Percentiles rank a stretch among this genome's conserved stretches.
Evolutionary conservation across 768 basidiomycete genomes (phyloP).

Genomic region (Tulasnella sp.): DNA sequence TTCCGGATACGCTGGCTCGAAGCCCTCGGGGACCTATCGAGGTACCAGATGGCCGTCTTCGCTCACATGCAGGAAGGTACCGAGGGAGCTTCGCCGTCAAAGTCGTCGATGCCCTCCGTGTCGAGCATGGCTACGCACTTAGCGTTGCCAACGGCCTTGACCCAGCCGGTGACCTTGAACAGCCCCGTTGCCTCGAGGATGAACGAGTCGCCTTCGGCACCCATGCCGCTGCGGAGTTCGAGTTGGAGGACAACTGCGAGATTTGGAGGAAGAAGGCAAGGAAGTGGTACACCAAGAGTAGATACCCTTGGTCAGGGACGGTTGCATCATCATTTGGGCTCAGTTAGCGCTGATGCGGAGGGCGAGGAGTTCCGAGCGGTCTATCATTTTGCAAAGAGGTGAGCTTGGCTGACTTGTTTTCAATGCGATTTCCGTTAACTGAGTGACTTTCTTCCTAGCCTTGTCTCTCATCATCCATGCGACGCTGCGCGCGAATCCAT

Average conservation of each 20-base stretch:
- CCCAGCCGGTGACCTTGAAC: constrained; percentile 21
- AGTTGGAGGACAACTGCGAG: constrained; percentile 72
- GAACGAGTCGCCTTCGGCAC: constrained; percentile 69
- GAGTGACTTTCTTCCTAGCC: constrained; percentile 35
- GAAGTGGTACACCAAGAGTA: constrained; percentile 85
- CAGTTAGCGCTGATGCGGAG: constrained; percentile 73
- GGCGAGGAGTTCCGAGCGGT: constrained; percentile 72
- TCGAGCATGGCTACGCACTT: no score
- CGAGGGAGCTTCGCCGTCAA: no score
- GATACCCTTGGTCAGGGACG: constrained; percentile 91
- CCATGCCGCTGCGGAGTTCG: constrained; percentile 60
- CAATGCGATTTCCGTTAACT: background rate
- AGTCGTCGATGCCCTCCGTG: no score
- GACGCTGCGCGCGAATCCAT: constrained; percentile 81
- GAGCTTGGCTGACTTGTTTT: constrained; percentile 18
- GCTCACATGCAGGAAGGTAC: constrained; percentile 39
- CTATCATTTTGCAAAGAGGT: constrained; percentile 95
- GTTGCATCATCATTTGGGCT: constrained; percentile 85
- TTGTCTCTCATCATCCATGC: constrained; percentile 83
- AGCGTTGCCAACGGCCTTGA: constrained; percentile 5
- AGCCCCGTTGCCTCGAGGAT: constrained; percentile 39
- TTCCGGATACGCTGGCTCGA: constrained; percentile 89
- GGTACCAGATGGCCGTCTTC: constrained; percentile 92
- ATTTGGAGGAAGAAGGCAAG: constrained; percentile 80
- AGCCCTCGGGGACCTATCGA: constrained; percentile 88